Evolutionary conservation across 2,329 filamentous ascomycete species (phyloP).

Genomic region (Hymenoscyphus occultus): DNA sequence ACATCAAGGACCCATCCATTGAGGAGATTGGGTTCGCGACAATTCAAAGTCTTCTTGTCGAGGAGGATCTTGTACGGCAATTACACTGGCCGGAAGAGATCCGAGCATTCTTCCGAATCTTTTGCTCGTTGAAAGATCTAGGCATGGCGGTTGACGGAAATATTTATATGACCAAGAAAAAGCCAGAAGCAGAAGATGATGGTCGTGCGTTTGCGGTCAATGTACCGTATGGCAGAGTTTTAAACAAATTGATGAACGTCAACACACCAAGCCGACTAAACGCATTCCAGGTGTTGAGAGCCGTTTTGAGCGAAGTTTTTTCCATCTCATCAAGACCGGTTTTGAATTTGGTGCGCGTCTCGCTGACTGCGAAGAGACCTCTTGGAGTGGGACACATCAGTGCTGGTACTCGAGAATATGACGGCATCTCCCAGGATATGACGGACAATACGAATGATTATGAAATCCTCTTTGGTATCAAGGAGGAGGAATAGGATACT

Average conservation of each 20-base stretch:
- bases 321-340: background rate
- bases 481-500: background rate
- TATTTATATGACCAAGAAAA: background rate
- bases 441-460: background rate
- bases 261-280: background rate
- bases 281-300: background rate
- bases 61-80: background rate
- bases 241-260: background rate
- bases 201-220: background rate
- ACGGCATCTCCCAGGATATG: background rate
- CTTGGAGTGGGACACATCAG: background rate
- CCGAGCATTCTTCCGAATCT: background rate
- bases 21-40: background rate
- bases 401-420: background rate
- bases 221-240: background rate
- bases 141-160: background rate
- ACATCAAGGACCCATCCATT: too few species aligned
- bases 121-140: background rate
- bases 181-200: background rate
- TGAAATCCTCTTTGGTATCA: background rate
- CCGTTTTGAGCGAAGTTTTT: background rate
- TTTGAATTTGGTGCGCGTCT: background rate
- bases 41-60: background rate
- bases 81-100: background rate
- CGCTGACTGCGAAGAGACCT: background rate